These are phyloP conservation scores for Hygrophila difformis DNA, from an alignment of 257 asterid genomes.

Conservation along the genomic window DNA sequence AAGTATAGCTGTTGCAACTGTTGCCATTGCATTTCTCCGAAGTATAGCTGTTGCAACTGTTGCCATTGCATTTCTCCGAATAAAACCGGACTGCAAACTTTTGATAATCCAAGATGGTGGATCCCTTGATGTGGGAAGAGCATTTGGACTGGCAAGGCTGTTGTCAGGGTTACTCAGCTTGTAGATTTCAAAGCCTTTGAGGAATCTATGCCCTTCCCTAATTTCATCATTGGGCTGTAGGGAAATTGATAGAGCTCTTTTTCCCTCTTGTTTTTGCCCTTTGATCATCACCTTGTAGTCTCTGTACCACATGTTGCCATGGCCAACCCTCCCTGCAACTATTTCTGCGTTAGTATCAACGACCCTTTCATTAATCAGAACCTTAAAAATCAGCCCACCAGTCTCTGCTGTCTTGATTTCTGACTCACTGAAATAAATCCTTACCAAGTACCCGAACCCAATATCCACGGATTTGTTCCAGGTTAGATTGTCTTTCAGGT, in stretches of 20 bases:
- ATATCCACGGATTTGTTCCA: conserved; percentile 62
- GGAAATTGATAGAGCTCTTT: conserved; percentile 47
- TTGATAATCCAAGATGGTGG: conserved; percentile 17
- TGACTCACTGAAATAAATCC: conserved; percentile 71
- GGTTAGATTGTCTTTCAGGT: conserved; percentile 55
- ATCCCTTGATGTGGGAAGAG: conserved; percentile 18
- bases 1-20: conserved; percentile 25
- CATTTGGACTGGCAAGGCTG: conserved; percentile 65
- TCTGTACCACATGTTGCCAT: conserved; percentile 37
- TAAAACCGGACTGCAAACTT: conserved; percentile 18
- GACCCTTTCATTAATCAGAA: conserved; percentile 41
- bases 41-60: conserved; percentile 25
- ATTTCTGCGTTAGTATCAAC: conserved; percentile 48
- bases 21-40: conserved; percentile 22
- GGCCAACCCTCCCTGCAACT: conserved; percentile 21
- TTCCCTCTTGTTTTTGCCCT: conserved; percentile 18
- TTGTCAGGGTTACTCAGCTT: conserved; percentile 42
- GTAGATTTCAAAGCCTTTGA: conserved; percentile 67
- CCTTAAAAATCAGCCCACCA: conserved; percentile 40
- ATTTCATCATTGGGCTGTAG: conserved; percentile 17
- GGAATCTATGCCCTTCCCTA: conserved; percentile 22
- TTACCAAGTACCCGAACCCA: conserved; percentile 53
- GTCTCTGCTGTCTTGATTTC: conserved; percentile 29
- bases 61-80: conserved; percentile 29
- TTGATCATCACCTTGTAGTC: conserved; percentile 37